Evolutionary conservation across 805 yeast genomes (phyloP).

Genomic region (Pichia sporocuriosa): DNA sequence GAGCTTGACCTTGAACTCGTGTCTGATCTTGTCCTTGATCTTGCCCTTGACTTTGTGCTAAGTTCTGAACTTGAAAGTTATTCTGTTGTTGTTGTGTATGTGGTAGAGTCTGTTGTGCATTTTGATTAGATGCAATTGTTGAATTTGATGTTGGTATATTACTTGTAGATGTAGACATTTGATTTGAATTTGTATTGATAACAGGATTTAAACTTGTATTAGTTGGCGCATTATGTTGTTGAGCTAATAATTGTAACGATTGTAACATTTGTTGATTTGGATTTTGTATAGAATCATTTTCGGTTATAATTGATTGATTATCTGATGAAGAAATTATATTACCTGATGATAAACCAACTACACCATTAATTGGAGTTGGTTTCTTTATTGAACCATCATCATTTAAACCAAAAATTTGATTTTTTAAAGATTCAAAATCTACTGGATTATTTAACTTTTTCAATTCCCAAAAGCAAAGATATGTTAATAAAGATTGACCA

Average conservation of each 20-base stretch:
- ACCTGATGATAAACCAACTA: background rate
- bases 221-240: slow-evolving; percentile 1
- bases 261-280: slow-evolving; percentile 5
- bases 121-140: background rate
- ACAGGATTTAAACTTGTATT: background rate
- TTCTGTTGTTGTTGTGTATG: slow-evolving; percentile 11
- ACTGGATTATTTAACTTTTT: slow-evolving; percentile 22
- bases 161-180: background rate
- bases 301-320: slow-evolving; percentile 1
- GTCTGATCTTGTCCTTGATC: too few species aligned
- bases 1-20: too few species aligned
- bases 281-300: slow-evolving; percentile 7
- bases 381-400: slow-evolving; percentile 15
- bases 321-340: background rate
- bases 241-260: slow-evolving; percentile 5
- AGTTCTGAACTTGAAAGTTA: too few species aligned
- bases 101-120: slow-evolving; percentile 1
- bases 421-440: slow-evolving; percentile 18
- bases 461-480: slow-evolving; percentile 59
- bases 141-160: background rate
- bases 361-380: slow-evolving; percentile 4
- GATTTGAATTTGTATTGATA: background rate
- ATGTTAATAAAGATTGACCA: slow-evolving; percentile 56
- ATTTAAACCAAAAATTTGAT: slow-evolving; percentile 28
- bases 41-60: too few species aligned